phyloP scores from a whole-genome alignment of 345 rosid species.

The Melaleuca alternifolia region DNA sequence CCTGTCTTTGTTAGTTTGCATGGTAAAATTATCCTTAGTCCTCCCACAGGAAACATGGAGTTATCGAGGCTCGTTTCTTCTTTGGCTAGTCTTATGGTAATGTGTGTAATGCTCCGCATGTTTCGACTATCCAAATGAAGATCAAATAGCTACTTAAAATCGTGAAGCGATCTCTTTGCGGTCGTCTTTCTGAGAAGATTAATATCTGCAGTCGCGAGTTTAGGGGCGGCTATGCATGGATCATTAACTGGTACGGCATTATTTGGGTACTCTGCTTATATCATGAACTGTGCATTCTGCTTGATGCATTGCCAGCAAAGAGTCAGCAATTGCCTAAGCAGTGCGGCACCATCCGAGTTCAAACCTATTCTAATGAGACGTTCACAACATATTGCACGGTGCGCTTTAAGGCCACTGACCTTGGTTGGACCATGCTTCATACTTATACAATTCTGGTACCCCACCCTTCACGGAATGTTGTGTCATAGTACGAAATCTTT shows the following conservation, averaged over 20 bases:
- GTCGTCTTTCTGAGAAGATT: neutral
- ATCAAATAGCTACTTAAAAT: neutral
- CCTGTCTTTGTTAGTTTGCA: neutral
- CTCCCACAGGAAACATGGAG: neutral
- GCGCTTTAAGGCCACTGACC: neutral
- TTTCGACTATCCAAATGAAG: neutral
- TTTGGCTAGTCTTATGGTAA: neutral
- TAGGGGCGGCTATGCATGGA: neutral
- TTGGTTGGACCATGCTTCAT: neutral
- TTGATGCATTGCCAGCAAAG: neutral
- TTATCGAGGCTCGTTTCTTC: neutral
- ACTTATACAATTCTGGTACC: neutral
- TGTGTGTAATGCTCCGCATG: neutral
- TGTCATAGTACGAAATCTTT: neutral
- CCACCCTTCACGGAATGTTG: neutral
- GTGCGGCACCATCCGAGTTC: neutral
- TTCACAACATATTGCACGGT: neutral
- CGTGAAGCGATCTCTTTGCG: neutral
- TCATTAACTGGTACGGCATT: neutral
- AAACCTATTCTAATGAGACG: neutral
- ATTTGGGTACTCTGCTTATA: neutral
- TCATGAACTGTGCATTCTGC: neutral
- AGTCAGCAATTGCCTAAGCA: neutral
- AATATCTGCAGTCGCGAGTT: neutral
- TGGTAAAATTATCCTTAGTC: neutral